Conservation (phyloP, 179 eudicot species). For the Actinidia arguta region DNA sequence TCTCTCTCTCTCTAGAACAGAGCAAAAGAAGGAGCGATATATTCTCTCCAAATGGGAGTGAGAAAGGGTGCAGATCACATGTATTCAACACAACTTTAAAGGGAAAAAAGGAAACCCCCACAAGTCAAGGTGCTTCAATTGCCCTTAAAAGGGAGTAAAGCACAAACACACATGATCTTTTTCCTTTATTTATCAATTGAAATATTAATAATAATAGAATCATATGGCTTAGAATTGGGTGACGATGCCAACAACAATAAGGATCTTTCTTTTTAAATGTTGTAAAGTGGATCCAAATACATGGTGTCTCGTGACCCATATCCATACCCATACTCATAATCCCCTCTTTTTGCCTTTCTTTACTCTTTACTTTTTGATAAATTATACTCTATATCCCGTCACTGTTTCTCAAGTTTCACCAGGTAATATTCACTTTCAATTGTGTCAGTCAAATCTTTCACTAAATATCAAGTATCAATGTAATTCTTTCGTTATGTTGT, state of each 20-base stretch:
- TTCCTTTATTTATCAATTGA: not conserved
- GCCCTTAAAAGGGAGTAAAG: slow-evolving; percentile 31
- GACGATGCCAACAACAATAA: not conserved
- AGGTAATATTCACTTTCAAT: too few species aligned
- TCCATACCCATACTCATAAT: too few species aligned
- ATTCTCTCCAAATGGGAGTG: not conserved
- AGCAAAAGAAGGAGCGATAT: slow-evolving; percentile 8
- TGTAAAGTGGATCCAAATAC: slow-evolving; percentile 15
- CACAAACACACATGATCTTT: slow-evolving; percentile 28
- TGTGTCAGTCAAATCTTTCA: too few species aligned
- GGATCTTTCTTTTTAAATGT: not conserved
- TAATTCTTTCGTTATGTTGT: too few species aligned
- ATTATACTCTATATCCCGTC: too few species aligned
- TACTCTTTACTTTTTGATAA: slow-evolving; percentile 4
- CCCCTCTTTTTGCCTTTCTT: not conserved
- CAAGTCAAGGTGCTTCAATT: slow-evolving; percentile 32
- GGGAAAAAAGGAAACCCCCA: not conserved
- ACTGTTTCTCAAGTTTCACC: too few species aligned
- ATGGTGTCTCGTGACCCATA: slow-evolving; percentile 27
- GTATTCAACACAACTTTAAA: not conserved
- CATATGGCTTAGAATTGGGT: too few species aligned
- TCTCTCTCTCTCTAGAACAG: not conserved
- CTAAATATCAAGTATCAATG: too few species aligned
- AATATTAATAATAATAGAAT: not conserved
- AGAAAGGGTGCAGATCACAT: slow-evolving; percentile 2